phyloP scores from a whole-genome alignment of 2,329 filamentous ascomycete genomes.

The Ceratocystis lukuohia region DNA sequence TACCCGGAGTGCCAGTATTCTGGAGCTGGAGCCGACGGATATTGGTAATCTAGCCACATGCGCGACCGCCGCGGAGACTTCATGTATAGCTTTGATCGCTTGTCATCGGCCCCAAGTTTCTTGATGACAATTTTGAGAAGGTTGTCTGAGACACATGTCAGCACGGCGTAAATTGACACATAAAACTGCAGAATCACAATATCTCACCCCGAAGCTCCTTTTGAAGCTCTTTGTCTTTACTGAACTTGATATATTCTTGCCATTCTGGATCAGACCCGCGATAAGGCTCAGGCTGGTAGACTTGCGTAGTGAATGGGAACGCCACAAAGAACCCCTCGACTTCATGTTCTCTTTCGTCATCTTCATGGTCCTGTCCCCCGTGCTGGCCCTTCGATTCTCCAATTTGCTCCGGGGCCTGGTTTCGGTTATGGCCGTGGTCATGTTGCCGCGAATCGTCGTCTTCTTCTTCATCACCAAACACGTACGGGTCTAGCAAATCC shows the following conservation, averaged over 20 bases:
- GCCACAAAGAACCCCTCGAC: constrained; percentile 43
- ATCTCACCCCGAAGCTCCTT: constrained; percentile 31
- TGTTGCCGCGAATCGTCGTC: constrained; percentile 1
- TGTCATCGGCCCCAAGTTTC: constrained; percentile 16
- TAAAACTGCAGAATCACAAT: neutral
- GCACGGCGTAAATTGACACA: neutral
- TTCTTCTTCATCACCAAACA: constrained; percentile 17
- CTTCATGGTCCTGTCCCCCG: constrained; percentile 24
- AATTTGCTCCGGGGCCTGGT: neutral
- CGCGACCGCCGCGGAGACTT: constrained; percentile 10
- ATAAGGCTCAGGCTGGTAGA: constrained; percentile 38
- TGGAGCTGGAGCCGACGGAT: constrained; percentile 11
- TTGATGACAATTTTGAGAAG: constrained; percentile 14
- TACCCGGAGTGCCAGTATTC: constrained; percentile 18
- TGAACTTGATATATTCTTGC: constrained; percentile 46
- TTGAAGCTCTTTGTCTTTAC: constrained; percentile 37
- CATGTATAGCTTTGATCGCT: constrained; percentile 17
- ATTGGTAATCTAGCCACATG: constrained; percentile 17
- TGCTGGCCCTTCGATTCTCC: constrained; percentile 33
- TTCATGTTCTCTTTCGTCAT: constrained; percentile 32
- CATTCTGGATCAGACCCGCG: constrained; percentile 49
- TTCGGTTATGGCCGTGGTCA: neutral
- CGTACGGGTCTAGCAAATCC: constrained; percentile 16
- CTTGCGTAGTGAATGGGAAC: constrained; percentile 44
- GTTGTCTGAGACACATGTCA: constrained; percentile 8